Evolutionary conservation across 1,284 basidiomycete species (phyloP).

Genomic region (Trichosporon coremiiforme): DNA sequence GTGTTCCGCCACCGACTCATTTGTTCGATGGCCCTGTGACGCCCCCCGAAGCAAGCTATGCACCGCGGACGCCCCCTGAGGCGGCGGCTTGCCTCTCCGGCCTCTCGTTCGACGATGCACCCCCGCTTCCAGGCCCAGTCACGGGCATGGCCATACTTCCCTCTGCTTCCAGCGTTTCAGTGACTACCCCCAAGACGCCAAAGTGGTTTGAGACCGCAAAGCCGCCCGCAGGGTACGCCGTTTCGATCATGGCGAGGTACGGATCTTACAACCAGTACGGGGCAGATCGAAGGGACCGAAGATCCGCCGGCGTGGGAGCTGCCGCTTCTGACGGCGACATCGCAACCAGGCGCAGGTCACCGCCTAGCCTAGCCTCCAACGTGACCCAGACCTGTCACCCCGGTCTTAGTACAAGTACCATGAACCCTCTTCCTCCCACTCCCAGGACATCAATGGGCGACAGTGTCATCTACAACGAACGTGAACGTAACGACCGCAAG

Average conservation of each 20-base stretch:
- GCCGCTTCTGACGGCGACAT: neutral
- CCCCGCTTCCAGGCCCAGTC: neutral
- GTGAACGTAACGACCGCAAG: neutral
- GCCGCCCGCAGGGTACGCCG: constrained; percentile 7
- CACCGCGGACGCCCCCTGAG: constrained; percentile 1
- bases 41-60: constrained; percentile 12
- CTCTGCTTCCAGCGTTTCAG: neutral
- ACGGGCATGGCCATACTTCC: neutral
- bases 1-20: constrained; percentile 12
- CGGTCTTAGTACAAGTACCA: neutral
- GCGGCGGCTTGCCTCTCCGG: no score
- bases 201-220: neutral
- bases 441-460: neutral
- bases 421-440: constrained; percentile 1
- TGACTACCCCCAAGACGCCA: neutral
- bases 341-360: neutral
- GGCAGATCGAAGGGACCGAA: constrained; percentile 3
- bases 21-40: constrained; percentile 16
- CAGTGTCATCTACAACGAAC: constrained; percentile 7
- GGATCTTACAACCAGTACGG: constrained; percentile 4
- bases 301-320: neutral
- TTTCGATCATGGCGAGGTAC: neutral
- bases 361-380: neutral
- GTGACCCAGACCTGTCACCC: neutral
- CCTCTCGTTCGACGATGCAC: neutral